phyloP scores from a whole-genome alignment of 495 filamentous ascomycete species.

The Tuber magnatum region DNA sequence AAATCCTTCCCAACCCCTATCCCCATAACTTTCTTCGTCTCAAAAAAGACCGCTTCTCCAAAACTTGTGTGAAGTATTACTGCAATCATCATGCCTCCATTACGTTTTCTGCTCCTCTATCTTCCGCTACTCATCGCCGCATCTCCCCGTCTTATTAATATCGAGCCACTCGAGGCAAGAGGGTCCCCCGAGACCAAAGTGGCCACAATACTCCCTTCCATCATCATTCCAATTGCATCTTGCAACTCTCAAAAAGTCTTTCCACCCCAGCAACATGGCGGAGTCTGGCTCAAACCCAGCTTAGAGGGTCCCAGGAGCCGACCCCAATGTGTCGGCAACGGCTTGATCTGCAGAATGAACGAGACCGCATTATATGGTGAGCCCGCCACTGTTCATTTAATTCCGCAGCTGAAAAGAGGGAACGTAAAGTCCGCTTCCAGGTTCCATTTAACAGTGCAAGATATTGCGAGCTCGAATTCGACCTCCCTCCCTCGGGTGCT shows the following conservation, averaged over 20 bases:
- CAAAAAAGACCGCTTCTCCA: background rate
- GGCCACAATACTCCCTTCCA: background rate
- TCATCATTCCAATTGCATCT: background rate
- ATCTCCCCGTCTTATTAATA: background rate
- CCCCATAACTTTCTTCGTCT: background rate
- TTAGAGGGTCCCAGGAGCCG: background rate
- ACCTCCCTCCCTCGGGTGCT: background rate
- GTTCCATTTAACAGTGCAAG: background rate
- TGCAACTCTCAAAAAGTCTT: background rate
- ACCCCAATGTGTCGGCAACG: background rate
- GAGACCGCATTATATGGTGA: background rate
- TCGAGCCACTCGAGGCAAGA: background rate
- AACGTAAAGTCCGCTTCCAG: background rate
- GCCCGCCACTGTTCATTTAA: background rate
- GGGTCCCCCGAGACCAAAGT: background rate
- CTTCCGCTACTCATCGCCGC: background rate
- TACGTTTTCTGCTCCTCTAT: background rate
- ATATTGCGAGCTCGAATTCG: background rate
- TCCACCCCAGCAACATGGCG: background rate
- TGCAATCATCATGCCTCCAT: background rate
- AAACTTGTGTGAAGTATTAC: background rate
- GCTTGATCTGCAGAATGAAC: background rate
- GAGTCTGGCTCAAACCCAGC: background rate
- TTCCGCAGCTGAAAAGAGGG: background rate
- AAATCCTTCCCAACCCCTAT: background rate